Evolutionary conservation across 2,329 filamentous ascomycete species (phyloP).

Genomic region (Beauveria caledonica): DNA sequence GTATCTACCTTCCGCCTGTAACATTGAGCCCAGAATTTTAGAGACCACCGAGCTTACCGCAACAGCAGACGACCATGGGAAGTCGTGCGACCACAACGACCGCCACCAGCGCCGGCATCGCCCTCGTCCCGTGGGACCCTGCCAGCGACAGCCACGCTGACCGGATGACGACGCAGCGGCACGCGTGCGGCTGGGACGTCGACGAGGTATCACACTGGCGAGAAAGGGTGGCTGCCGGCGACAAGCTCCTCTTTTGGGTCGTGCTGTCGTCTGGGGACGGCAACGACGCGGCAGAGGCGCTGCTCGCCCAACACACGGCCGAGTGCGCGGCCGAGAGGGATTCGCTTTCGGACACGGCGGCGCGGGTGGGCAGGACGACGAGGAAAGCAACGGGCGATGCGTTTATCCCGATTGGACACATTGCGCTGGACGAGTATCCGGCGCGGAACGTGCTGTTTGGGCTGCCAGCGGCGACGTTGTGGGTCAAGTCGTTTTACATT

Average conservation of each 20-base stretch:
- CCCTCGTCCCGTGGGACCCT: constrained; percentile 38
- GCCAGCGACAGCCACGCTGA: constrained; percentile 29
- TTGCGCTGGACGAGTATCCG: constrained; percentile 27
- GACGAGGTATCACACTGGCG: constrained; percentile 29
- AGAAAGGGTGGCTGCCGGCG: constrained; percentile 24
- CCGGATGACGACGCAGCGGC: constrained; percentile 34
- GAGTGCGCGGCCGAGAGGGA: constrained; percentile 3
- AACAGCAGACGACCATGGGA: neutral
- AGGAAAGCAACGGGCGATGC: constrained; percentile 21
- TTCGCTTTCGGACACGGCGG: constrained; percentile 28
- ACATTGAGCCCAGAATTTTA: too few relatives aligned
- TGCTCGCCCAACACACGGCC: constrained; percentile 22
- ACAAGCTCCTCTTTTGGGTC: constrained; percentile 33
- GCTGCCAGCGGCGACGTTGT: constrained; percentile 25
- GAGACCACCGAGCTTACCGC: neutral
- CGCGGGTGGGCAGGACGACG: constrained; percentile 19
- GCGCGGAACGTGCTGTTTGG: constrained; percentile 23
- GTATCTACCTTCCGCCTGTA: too few relatives aligned
- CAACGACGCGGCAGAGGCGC: constrained; percentile 11
- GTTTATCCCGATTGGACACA: constrained; percentile 34
- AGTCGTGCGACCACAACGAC: neutral
- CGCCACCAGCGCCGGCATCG: constrained; percentile 16
- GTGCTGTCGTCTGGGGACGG: constrained; percentile 16
- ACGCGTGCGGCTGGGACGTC: constrained; percentile 37
- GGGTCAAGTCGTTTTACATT: constrained; percentile 34